Evolutionary conservation across 306 rosid species (phyloP), one percentile per base, ranked within the genome.

Genomic region (Trifolium pratense): DNA sequence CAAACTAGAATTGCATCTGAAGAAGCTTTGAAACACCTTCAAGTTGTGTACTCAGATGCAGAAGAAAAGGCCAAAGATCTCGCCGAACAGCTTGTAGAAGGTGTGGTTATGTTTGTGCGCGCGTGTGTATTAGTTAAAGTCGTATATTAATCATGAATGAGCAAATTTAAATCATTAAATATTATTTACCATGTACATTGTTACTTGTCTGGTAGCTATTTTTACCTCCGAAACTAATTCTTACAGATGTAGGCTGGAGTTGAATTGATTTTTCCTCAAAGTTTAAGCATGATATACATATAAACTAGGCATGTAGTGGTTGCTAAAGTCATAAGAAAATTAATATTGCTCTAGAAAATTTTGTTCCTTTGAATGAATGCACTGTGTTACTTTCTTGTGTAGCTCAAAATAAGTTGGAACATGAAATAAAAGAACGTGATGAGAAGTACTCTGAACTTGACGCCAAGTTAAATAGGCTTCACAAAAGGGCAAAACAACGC

Each of bases 401-500:
- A 91, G 99, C 97, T 75, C 86, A 88, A 81, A 87, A 68, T 62
- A 90, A 90, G 81, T 66, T 87, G 53, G 91, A 95, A 78, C 89
- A 84, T 70, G 97, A 91, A 84, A 88, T 88, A 67, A 91, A 88
- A 86, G 99, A 85, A 36, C 93, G 90, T 15, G 99, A 95, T 20
- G 99, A 88, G 82, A 95, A 91, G 88, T 91, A 95, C 81, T 34
- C 93, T 40, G 99, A 95, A 78, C 97, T 95, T 46, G 99, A 95
- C 72, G 80, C 86, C 31, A 95, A 95, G 82, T 88, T 95, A 71
- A 87, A 80, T 75, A 83, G 97, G 87, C 97, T 95, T 82, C 99
- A 91, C 77, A 95, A 95, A 82, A 86, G 99, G 77, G 99, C 99
- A 57, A 95, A 95, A 79, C 99, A 95, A 68, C 96, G 99, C 11